Base-by-base conservation (phyloP, 192 early-diverging fungal species). In the Linnemannia exigua region DNA sequence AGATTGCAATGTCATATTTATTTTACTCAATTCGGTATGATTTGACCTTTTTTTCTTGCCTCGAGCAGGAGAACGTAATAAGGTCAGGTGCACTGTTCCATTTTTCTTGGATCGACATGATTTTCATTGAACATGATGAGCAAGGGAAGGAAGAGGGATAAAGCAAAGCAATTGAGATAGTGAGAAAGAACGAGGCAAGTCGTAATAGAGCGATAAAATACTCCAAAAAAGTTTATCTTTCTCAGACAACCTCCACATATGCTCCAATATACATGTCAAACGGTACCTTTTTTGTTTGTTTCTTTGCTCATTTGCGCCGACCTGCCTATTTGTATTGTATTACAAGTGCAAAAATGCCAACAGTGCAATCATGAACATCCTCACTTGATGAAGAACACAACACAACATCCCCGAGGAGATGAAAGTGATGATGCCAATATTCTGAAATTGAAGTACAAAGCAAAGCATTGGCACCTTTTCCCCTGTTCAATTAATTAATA, bases 21-120 rank as follows among this genome's bases (percentile, higher is more conserved):
- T n/a, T n/a, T n/a, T n/a, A n/a, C n/a, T n/a, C n/a, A n/a, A n/a
- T n/a, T n/a, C 41, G 41, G 41, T 44, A 44, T 44, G 41, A 9
- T 44, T 44, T 44, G 9, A 9, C n/a, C n/a, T n/a, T 50, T 14
- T 19, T 50, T 5, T 50, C 20, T 50, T 50, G 14, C 28, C 31
- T 63, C 22, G n/a, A 28, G 12, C 22, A 58, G 54, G 54, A 8
- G 0, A 2, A 3, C 3, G 58, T 12, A 0, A 12, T 0, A 31
- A 33, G 28, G 58, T 63, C 58, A 63, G 58, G 28, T 63, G 58
- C 58, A 63, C n/a, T 63, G 58, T 63, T 33, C 58, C 58, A 31
- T 28, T 31, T 25, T 63, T 63, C 28, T 25, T 63, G 58, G 58
- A 63, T 63, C 58, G 58, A 63, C 58, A 14, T 12, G 58, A 63